Percentiles rank a stretch among this genome's conserved stretches.
phyloP scores from a whole-genome alignment of 78 protist genomes.

The Dictyostelium citrinum region DNA sequence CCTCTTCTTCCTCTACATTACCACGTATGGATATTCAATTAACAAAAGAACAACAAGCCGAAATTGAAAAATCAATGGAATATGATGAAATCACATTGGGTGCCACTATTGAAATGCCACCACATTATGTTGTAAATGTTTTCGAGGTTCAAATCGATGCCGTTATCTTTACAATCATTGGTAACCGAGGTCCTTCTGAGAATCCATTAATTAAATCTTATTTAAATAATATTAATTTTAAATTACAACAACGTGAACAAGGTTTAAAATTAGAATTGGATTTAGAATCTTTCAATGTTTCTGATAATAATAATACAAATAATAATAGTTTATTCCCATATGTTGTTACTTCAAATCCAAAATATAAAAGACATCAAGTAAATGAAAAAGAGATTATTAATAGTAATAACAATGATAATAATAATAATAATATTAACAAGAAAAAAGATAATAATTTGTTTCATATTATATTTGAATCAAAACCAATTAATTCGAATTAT shows the following conservation, averaged over 20 bases:
- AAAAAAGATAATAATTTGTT: constrained; percentile 30
- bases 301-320: constrained; percentile 25
- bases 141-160: constrained; percentile 48
- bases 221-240: constrained; percentile 36
- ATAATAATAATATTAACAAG: neutral
- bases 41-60: constrained; percentile 69
- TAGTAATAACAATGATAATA: neutral
- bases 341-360: constrained; percentile 64
- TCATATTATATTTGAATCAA: constrained; percentile 56
- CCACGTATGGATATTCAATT: constrained; percentile 52
- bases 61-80: constrained; percentile 68
- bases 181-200: neutral
- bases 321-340: constrained; percentile 37
- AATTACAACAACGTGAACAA: constrained; percentile 49
- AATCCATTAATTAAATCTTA: constrained; percentile 30
- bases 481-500: constrained; percentile 47
- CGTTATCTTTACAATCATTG: constrained; percentile 29
- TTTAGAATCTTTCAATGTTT: constrained; percentile 55
- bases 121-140: constrained; percentile 32
- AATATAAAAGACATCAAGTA: constrained; percentile 17
- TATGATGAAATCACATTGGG: constrained; percentile 55
- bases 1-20: neutral
- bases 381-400: neutral
- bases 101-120: constrained; percentile 74
- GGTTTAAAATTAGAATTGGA: constrained; percentile 64